These are phyloP conservation scores for Penstemon barbatus DNA, from an alignment of 257 asterid species.

Conservation along the genomic window DNA sequence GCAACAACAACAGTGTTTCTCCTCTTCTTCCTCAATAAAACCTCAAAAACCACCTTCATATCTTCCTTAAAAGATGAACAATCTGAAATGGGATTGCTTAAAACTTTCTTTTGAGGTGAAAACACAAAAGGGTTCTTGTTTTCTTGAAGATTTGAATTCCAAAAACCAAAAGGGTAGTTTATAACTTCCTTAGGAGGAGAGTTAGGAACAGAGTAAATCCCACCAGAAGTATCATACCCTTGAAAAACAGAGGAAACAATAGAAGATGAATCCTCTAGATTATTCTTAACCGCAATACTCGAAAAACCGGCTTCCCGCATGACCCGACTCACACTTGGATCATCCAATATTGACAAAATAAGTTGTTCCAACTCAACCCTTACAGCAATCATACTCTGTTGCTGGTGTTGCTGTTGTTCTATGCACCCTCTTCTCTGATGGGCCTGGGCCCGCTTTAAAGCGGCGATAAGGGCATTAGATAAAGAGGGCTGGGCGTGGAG, in stretches of 20 bases:
- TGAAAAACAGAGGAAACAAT: constrained; percentile 48
- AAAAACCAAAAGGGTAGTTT: constrained; percentile 26
- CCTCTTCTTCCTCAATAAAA: constrained; percentile 38
- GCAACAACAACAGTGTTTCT: constrained; percentile 55
- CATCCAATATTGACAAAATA: constrained; percentile 71
- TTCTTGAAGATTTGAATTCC: constrained; percentile 34
- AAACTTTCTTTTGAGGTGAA: constrained; percentile 38
- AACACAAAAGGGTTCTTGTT: constrained; percentile 33
- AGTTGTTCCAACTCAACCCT: constrained; percentile 82
- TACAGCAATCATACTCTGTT: constrained; percentile 46
- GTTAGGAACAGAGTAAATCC: constrained; percentile 69
- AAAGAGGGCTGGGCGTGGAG: constrained; percentile 71
- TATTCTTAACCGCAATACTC: constrained; percentile 55
- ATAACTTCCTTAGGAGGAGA: constrained; percentile 50
- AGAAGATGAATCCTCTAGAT: constrained; percentile 42
- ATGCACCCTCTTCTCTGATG: constrained; percentile 71
- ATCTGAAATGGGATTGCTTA: constrained; percentile 10
- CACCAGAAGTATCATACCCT: constrained; percentile 52
- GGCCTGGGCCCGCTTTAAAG: constrained; percentile 79
- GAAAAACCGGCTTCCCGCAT: constrained; percentile 92
- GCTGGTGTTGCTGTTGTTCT: constrained; percentile 61
- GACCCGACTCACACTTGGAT: constrained; percentile 83
- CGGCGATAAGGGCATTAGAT: constrained; percentile 80
- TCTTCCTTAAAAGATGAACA: constrained; percentile 32
- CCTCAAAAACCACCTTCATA: constrained; percentile 38